Conservation (phyloP, 495 filamentous ascomycete species). For the Staphylotrichum longicolle region DNA sequence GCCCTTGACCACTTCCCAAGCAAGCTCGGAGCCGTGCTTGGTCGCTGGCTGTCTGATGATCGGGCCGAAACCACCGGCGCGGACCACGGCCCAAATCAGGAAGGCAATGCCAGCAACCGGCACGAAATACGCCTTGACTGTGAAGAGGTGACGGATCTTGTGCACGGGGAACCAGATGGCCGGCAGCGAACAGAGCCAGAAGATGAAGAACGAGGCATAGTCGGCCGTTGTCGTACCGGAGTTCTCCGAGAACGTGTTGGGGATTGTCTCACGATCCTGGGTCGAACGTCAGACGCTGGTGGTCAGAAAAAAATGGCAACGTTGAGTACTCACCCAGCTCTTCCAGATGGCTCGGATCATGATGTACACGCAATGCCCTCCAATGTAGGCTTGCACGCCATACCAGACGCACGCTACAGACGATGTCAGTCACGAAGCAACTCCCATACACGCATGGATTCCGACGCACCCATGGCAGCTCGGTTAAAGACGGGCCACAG, state of each 20-base stretch:
- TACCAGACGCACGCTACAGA: constrained; percentile 70
- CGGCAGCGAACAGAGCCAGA: constrained; percentile 77
- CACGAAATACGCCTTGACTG: constrained; percentile 83
- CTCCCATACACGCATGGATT: background rate
- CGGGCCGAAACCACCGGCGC: constrained; percentile 80
- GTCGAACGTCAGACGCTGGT: constrained; percentile 16
- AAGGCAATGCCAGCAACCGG: constrained; percentile 80
- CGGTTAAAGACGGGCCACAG: constrained; percentile 92
- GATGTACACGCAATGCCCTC: constrained; percentile 74
- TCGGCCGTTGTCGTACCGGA: constrained; percentile 74
- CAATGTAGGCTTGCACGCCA: constrained; percentile 83
- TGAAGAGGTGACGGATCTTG: constrained; percentile 82
- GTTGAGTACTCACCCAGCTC: constrained; percentile 41
- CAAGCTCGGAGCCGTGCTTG: constrained; percentile 64
- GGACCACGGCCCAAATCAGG: constrained; percentile 86
- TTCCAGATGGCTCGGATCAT: constrained; percentile 84
- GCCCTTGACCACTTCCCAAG: constrained; percentile 78
- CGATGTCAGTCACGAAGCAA: constrained; percentile 13
- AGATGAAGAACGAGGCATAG: constrained; percentile 78
- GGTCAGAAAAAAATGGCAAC: background rate
- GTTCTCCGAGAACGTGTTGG: constrained; percentile 61
- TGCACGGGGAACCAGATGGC: constrained; percentile 82
- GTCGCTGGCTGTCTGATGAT: constrained; percentile 71
- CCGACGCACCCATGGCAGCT: constrained; percentile 65
- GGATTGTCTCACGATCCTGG: constrained; percentile 53